phyloP scores from a whole-genome alignment of 129 eudicot species.

The Escallonia herrerae region DNA sequence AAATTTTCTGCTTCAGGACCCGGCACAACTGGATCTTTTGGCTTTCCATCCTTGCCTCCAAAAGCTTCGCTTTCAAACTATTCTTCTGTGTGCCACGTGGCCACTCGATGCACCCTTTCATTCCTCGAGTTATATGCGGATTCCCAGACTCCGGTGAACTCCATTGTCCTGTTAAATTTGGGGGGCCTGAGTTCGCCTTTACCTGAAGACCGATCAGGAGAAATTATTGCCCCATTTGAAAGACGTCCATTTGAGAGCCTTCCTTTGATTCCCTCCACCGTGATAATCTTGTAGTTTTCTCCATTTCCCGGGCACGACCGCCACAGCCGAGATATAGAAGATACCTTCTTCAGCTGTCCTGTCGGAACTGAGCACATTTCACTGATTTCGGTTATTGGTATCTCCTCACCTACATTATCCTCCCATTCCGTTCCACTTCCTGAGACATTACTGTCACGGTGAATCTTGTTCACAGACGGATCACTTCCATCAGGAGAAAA shows the following conservation, averaged over 20 bases:
- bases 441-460: conserved; percentile 35
- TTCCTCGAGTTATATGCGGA: conserved; percentile 47
- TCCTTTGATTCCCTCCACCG: conserved; percentile 66
- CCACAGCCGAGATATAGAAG: conserved; percentile 74
- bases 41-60: conserved; percentile 82
- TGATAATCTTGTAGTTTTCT: conserved; percentile 63
- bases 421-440: conserved; percentile 63
- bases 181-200: conserved; percentile 38
- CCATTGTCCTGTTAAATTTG: conserved; percentile 48
- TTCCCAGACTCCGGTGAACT: conserved; percentile 74
- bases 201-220: conserved; percentile 41
- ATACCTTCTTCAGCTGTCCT: conserved; percentile 41
- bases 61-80: conserved; percentile 66
- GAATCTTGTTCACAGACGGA: conserved; percentile 48
- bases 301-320: conserved; percentile 52
- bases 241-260: conserved; percentile 46
- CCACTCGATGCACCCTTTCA: conserved; percentile 96
- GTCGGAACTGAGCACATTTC: conserved; percentile 50
- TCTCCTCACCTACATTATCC: conserved; percentile 37
- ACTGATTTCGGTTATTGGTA: conserved; percentile 55
- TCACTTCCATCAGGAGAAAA: conserved; percentile 70
- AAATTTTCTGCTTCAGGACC: conserved; percentile 87
- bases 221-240: conserved; percentile 31
- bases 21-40: conserved; percentile 88
- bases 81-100: conserved; percentile 62